Conservation (phyloP, 2,329 filamentous ascomycete genomes). For the Talaromyces sp. region DNA sequence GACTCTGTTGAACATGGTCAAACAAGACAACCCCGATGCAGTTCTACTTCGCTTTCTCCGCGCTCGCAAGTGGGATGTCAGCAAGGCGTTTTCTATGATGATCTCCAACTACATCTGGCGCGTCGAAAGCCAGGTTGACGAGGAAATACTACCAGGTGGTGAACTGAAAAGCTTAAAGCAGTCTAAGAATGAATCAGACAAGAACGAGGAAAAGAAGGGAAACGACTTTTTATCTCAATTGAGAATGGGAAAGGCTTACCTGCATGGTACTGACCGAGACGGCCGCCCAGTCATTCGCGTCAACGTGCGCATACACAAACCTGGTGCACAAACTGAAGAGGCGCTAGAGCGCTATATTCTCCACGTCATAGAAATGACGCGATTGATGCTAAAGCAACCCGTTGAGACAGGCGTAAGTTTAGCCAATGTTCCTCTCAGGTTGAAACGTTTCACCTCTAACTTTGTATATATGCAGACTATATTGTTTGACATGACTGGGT, state of each 20-base stretch:
- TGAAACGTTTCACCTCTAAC: background rate
- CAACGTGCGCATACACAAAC: constrained; percentile 30
- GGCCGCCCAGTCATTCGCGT: constrained; percentile 36
- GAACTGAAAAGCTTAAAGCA: constrained; percentile 27
- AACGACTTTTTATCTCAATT: constrained; percentile 34
- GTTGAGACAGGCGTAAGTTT: constrained; percentile 17
- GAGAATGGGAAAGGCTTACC: constrained; percentile 35
- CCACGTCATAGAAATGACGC: constrained; percentile 37
- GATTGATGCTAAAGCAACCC: constrained; percentile 21
- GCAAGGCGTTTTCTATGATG: constrained; percentile 37
- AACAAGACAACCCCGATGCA: constrained; percentile 36
- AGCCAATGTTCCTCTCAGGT: background rate
- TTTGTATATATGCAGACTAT: background rate
- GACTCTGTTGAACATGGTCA: constrained; percentile 21
- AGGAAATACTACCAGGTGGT: constrained; percentile 29
- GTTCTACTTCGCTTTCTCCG: constrained; percentile 37
- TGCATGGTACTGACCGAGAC: constrained; percentile 34
- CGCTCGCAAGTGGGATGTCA: constrained; percentile 38
- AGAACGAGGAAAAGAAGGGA: constrained; percentile 18
- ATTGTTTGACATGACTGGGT: constrained; percentile 1
- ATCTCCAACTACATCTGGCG: constrained; percentile 38
- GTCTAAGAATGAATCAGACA: constrained; percentile 20
- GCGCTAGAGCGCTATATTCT: constrained; percentile 37
- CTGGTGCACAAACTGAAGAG: constrained; percentile 28
- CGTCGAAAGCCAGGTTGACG: constrained; percentile 27